Conservation (phyloP, 2,329 filamentous ascomycete species). For the Plectosphaerella sp. region DNA sequence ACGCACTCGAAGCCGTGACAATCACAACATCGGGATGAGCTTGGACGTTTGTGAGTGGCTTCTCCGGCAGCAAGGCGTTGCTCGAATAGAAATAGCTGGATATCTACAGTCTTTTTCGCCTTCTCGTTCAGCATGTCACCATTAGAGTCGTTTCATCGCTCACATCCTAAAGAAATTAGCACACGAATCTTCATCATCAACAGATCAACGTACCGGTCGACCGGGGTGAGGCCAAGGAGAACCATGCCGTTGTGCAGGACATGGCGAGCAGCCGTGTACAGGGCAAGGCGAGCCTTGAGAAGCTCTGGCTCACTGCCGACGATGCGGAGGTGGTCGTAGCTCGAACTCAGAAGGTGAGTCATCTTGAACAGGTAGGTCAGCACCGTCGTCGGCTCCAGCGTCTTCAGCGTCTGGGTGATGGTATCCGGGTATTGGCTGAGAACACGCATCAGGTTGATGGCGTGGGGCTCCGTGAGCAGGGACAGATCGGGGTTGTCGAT, state of each 20-base stretch:
- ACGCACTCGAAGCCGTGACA: too few relatives aligned
- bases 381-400: conserved; percentile 64
- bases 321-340: conserved; percentile 78
- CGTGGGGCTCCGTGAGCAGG: conserved; percentile 68
- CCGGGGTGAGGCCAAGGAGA: conserved; percentile 71
- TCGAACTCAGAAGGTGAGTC: conserved; percentile 74
- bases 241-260: conserved; percentile 82
- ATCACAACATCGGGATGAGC: too few relatives aligned
- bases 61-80: too few relatives aligned
- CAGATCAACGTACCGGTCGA: conserved; percentile 41
- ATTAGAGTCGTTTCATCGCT: too few relatives aligned
- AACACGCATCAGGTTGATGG: conserved; percentile 67
- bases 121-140: too few relatives aligned
- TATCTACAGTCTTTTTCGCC: too few relatives aligned
- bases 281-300: conserved; percentile 67
- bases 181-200: too few relatives aligned
- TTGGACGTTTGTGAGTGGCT: too few relatives aligned
- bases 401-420: conserved; percentile 78
- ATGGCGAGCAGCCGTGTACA: conserved; percentile 72
- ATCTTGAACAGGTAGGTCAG: conserved; percentile 75
- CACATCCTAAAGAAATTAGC: too few relatives aligned
- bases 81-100: too few relatives aligned
- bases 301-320: conserved; percentile 73
- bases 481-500: conserved; percentile 60
- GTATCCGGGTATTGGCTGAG: conserved; percentile 85